Conservation (phyloP, 768 basidiomycete genomes). For the Symmetrospora coprosmae region DNA sequence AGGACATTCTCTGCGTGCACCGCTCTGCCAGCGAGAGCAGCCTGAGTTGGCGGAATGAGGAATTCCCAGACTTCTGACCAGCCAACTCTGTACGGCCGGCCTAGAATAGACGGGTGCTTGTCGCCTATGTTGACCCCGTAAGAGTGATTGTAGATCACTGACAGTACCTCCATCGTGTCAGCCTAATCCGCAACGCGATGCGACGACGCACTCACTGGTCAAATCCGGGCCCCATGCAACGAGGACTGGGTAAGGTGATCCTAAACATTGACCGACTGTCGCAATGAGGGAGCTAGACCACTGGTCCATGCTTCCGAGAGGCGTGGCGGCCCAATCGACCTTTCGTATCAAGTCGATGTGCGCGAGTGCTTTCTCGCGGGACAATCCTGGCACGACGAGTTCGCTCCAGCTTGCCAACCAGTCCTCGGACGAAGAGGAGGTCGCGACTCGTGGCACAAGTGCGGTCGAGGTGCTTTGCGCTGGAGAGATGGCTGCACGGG, state of each 20-base stretch:
- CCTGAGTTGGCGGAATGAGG: no score
- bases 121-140: slow-evolving; percentile 1
- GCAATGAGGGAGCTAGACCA: slow-evolving; percentile 7
- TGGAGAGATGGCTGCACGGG: no score
- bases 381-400: not conserved
- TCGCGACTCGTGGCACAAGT: no score
- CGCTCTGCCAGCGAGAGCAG: no score
- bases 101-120: slow-evolving; percentile 4
- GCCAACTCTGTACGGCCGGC: not conserved
- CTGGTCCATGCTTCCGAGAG: not conserved
- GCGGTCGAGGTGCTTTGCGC: no score
- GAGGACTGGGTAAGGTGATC: slow-evolving; percentile 9
- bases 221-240: slow-evolving; percentile 13
- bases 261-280: not conserved
- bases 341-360: slow-evolving; percentile 1
- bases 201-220: not conserved
- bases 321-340: not conserved
- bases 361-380: not conserved
- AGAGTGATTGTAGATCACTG: slow-evolving; percentile 14
- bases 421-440: no score
- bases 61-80: slow-evolving; percentile 21
- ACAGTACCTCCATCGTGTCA: not conserved
- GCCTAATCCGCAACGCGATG: not conserved
- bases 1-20: no score
- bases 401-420: slow-evolving; percentile 4